Base-by-base conservation (phyloP, 83 land plant species). In the Thuja plicata region DNA sequence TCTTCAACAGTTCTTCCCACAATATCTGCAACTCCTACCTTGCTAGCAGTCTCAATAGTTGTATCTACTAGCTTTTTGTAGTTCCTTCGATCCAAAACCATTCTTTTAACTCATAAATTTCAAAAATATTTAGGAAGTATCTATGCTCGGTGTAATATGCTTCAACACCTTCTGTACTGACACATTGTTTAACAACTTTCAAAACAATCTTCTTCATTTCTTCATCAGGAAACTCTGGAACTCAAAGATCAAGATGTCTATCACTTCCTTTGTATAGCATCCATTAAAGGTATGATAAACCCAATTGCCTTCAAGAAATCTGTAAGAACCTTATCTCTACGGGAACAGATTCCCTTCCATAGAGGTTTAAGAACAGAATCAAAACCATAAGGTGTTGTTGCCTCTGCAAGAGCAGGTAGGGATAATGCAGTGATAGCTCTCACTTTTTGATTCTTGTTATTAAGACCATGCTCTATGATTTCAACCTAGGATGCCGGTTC, bases 181-280 rank as follows among this genome's bases (percentile, higher is more conserved):
- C 99, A 92, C 99, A 98, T 88, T 98, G 99, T 90, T 98, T 98
- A 35, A 98, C 99, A 74, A 98, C 99, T 89, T 98, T 98, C 79
- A 98, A 74, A 60, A 98, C 99, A 87, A 98, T 98, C 88, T 98
- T 98, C 92, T 98, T 98, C 99, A 98, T 98, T 92, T 98, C 99
- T 84, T 98, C 99, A 91, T 98, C 99, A 37, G 99, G 99, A 13
- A 99, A 98, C 88, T 98, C 88, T 98, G 99, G 84, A 98, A 98
- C 90, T 98, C 99, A 62, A 97, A 93, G 24, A 98, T 98, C 88
- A 98, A 88, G 48, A 98, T 93, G 77, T 93, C 85, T 97, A 98
- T 96, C 80, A 98, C 99, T 89, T 98, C 99, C 92, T 98, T 98
- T 41, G 99, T 98, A 86, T 98, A 0, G 99, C 99, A 94, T 98